Evolutionary conservation across 176 grass and related monocot genomes (phyloP), one percentile per base, ranked within the genome.

Genomic region (Olyra latifolia): DNA sequence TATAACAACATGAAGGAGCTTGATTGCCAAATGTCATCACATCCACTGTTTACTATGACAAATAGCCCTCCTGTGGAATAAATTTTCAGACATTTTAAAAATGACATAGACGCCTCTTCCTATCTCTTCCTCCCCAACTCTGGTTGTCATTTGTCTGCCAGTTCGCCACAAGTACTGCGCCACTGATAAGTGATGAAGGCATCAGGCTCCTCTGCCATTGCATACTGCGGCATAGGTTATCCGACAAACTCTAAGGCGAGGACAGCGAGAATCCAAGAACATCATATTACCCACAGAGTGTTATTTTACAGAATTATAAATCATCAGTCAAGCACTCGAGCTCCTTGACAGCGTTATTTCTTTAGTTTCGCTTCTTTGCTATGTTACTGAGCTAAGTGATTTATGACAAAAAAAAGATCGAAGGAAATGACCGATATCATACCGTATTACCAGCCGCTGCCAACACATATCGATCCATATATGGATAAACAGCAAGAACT

Each of bases 391-490:
- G 27, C 13, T 56, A 56, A 84, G 24, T 52, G 45, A 62, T 29
- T 67, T 78, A 44, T 74, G 22, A 70, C 3, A 41, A 64, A 59
- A 42, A 62, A 54, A 48, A 90, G 59, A 48, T 30, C 81, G n/a
- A n/a, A 84, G 19, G 35, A 71, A 63, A 87, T 42, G 58, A 77
- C 50, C 48, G 80, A 69, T 62, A 81, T 49, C 86, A 88, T 91
- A 99, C 96, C 87, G 69, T 72, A 83, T 91, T 93, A 88, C 96
- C 96, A 79, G 96, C 90, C 86, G 96, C 89, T 81, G 96, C 96
- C 88, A 99, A 83, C 45, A 99, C 72, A 95, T 93, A 93, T 54
- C 83, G 86, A 76, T 99, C 88, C 27, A 95, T 86, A 89, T 91
- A 95, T 46, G 96, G 68, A 69, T 89, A 89, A 7, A 95, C 90